These are phyloP conservation scores for Musa troglodytarum DNA, from an alignment of 176 grass and related monocot genomes.

Conservation along the genomic window DNA sequence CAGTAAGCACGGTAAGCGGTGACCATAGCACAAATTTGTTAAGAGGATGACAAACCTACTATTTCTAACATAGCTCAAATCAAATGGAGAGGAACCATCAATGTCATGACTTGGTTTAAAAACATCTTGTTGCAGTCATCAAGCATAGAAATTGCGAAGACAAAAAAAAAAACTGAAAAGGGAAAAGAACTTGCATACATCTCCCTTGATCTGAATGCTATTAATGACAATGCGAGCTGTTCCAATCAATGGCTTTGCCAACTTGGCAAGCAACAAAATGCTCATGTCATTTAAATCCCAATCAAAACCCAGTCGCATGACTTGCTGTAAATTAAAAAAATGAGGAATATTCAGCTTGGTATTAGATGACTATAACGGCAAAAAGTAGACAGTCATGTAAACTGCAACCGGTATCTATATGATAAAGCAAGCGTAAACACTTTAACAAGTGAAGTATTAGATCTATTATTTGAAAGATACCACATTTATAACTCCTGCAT, in stretches of 20 bases:
- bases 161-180: constrained; percentile 17
- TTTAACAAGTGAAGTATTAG: background rate
- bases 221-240: constrained; percentile 85
- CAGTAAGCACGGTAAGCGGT: too few relatives aligned
- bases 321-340: constrained; percentile 47
- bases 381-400: too few relatives aligned
- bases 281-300: constrained; percentile 93
- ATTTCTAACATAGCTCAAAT: background rate
- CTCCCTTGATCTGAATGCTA: constrained; percentile 84
- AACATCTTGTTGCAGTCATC: too few relatives aligned
- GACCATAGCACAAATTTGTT: background rate
- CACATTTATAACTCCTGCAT: background rate
- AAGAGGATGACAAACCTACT: background rate
- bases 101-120: background rate
- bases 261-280: constrained; percentile 76
- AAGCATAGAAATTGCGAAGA: background rate
- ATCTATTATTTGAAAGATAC: background rate
- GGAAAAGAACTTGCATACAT: constrained; percentile 48
- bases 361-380: background rate
- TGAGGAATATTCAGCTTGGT: background rate
- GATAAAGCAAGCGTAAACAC: background rate
- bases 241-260: constrained; percentile 65
- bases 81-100: background rate
- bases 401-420: too few relatives aligned
- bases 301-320: constrained; percentile 82